phyloP scores from a whole-genome alignment of 140 eudicot genomes.

The Bidens hawaiensis region DNA sequence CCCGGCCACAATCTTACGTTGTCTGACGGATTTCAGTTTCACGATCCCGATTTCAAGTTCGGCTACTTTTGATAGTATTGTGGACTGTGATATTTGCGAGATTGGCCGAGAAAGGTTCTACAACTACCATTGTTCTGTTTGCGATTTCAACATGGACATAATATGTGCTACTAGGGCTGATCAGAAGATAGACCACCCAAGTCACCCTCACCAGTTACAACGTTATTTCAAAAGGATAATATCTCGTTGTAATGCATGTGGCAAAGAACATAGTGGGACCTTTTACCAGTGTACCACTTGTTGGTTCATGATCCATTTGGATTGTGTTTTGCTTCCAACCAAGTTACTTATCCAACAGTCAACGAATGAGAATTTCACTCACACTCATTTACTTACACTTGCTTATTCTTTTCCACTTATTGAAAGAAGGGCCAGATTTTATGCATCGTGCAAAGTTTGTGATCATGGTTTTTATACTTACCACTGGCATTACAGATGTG shows the following conservation, averaged over 20 bases:
- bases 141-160: not conserved
- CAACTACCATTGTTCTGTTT: not conserved
- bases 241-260: conserved; percentile 10
- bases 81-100: not conserved
- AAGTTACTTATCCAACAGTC: not conserved
- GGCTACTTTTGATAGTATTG: too few relatives aligned
- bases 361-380: not conserved
- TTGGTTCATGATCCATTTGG: too few relatives aligned
- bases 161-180: not conserved
- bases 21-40: not conserved
- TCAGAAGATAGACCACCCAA: conserved; percentile 10
- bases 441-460: not conserved
- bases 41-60: too few relatives aligned
- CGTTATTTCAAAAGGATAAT: not conserved
- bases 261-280: not conserved
- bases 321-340: not conserved
- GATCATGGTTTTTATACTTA: not conserved
- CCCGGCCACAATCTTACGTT: not conserved
- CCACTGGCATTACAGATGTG: not conserved
- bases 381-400: not conserved
- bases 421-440: not conserved
- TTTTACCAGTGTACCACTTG: conserved; percentile 14
- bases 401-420: not conserved
- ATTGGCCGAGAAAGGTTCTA: too few relatives aligned
- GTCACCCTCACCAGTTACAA: conserved; percentile 1